phyloP scores from a whole-genome alignment of 2,329 filamentous ascomycete species.

The Diaporthe sp. region DNA sequence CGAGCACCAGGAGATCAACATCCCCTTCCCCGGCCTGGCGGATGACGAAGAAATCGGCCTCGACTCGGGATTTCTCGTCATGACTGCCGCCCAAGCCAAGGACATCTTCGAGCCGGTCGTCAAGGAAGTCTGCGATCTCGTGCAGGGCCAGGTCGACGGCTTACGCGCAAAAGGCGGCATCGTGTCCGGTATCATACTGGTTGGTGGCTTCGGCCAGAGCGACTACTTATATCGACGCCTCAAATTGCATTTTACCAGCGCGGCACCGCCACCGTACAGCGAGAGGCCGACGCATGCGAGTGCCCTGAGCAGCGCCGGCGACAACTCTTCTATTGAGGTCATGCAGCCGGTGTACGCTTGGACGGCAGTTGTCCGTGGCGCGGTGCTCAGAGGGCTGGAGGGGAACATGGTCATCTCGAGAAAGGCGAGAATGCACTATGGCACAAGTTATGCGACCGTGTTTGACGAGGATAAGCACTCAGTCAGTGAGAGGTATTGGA shows the following conservation, averaged over 20 bases:
- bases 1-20: constrained; percentile 81
- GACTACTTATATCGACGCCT: constrained; percentile 81
- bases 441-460: constrained; percentile 84
- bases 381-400: constrained; percentile 81
- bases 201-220: constrained; percentile 86
- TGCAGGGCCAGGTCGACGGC: constrained; percentile 75
- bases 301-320: constrained; percentile 57
- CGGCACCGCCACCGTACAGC: constrained; percentile 74
- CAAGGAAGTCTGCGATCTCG: constrained; percentile 77
- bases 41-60: constrained; percentile 83
- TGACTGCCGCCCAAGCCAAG: constrained; percentile 78
- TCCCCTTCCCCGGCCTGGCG: constrained; percentile 83
- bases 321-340: constrained; percentile 76
- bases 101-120: constrained; percentile 83
- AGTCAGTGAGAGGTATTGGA: constrained; percentile 83
- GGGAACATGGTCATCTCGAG: constrained; percentile 84
- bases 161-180: constrained; percentile 73
- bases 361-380: constrained; percentile 85
- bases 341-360: constrained; percentile 88
- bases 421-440: constrained; percentile 82
- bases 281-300: constrained; percentile 78
- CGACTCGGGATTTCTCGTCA: constrained; percentile 82
- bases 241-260: constrained; percentile 76
- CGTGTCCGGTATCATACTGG: constrained; percentile 82
- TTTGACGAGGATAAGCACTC: constrained; percentile 83